phyloP scores from a whole-genome alignment of 768 basidiomycete species.

The Hericium rajendrae region DNA sequence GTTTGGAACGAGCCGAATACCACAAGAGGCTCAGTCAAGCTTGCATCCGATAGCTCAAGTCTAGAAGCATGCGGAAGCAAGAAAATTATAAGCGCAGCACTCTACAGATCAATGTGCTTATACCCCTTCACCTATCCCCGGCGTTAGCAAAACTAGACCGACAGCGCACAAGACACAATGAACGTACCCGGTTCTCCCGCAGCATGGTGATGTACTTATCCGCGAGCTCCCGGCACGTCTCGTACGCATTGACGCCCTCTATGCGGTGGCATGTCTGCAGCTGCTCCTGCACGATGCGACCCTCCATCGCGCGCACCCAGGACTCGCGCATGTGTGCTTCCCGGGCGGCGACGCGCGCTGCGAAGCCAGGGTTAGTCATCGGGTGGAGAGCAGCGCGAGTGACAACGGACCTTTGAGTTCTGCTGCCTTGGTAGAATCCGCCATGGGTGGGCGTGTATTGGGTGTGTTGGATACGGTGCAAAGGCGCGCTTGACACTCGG shows the following conservation, averaged over 20 bases:
- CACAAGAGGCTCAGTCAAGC: too few species aligned
- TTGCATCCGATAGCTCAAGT: too few species aligned
- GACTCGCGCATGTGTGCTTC: constrained; percentile 80
- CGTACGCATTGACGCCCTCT: constrained; percentile 88
- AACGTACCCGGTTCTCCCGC: constrained; percentile 65
- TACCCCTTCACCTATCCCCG: constrained; percentile 70
- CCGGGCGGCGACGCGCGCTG: constrained; percentile 58
- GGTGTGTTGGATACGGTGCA: constrained; percentile 4
- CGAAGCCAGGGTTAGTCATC: not conserved
- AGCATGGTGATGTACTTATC: constrained; percentile 78
- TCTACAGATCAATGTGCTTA: constrained; percentile 52
- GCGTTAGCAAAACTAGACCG: not conserved
- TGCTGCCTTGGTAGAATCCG: constrained; percentile 23
- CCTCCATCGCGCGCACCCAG: constrained; percentile 93
- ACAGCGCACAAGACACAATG: not conserved
- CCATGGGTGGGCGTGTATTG: constrained; percentile 27
- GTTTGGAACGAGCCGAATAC: too few species aligned
- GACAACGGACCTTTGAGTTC: constrained; percentile 42
- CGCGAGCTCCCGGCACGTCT: constrained; percentile 79
- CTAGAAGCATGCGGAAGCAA: too few species aligned
- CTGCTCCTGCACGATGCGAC: constrained; percentile 78
- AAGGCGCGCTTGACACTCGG: too few species aligned
- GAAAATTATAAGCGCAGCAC: too few species aligned
- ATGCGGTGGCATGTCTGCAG: constrained; percentile 81
- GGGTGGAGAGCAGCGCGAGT: not conserved